phyloP scores from a whole-genome alignment of 257 asterid species.

The Solanum piurae region DNA sequence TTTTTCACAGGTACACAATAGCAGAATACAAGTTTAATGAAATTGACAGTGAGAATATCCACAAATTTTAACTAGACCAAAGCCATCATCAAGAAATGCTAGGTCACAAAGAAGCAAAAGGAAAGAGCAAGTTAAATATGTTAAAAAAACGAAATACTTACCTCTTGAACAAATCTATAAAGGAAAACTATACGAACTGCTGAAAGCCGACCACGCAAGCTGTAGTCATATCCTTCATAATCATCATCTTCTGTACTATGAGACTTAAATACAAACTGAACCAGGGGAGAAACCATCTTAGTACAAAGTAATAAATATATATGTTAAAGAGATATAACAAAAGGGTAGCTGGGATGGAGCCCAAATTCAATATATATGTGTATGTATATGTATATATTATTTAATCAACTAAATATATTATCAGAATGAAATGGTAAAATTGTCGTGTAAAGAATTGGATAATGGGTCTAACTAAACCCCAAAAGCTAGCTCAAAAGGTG shows the following conservation, averaged over 20 bases:
- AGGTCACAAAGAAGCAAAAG: background rate
- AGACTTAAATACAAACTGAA: constrained; percentile 80
- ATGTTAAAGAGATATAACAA: background rate
- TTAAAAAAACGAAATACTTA: constrained; percentile 11
- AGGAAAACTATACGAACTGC: constrained; percentile 97
- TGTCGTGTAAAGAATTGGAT: background rate
- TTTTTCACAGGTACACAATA: background rate
- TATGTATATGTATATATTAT: background rate
- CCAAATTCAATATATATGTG: background rate
- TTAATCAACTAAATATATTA: background rate
- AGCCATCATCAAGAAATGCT: background rate
- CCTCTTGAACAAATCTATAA: constrained; percentile 95
- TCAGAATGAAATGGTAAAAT: background rate
- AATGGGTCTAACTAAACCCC: background rate
- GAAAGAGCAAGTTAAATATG: background rate
- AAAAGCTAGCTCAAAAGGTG: background rate
- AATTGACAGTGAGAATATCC: background rate
- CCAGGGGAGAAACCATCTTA: constrained; percentile 8
- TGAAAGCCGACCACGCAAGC: constrained; percentile 87
- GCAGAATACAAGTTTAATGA: background rate
- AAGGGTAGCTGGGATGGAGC: background rate
- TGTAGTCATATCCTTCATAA: constrained; percentile 83
- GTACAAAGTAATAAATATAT: background rate
- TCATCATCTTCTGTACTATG: constrained; percentile 77
- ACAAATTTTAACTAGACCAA: background rate